phyloP scores from a whole-genome alignment of 2,329 filamentous ascomycete species.

The Colletotrichum plurivorum region DNA sequence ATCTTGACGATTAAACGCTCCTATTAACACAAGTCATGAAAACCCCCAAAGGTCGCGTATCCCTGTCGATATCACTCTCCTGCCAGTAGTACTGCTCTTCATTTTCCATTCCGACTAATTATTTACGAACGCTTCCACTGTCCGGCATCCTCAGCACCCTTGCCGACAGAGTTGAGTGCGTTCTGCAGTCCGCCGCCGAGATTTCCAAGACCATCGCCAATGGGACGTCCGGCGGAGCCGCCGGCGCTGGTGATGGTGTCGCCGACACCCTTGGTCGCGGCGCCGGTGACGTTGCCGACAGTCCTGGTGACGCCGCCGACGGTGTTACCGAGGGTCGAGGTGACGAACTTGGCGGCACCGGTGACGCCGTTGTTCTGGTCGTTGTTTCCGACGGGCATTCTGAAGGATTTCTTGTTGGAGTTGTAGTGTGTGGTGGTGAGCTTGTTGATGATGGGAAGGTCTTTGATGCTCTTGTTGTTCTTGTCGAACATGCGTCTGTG shows the following conservation, averaged over 20 bases:
- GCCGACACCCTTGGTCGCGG: conserved; percentile 69
- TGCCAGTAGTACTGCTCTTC: no score
- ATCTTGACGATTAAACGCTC: conserved; percentile 1
- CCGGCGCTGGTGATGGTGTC: conserved; percentile 68
- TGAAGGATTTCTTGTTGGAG: conserved; percentile 43
- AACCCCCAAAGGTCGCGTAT: not conserved
- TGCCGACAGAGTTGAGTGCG: conserved; percentile 62
- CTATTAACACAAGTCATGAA: conserved; percentile 20
- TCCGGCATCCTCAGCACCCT: conserved; percentile 71
- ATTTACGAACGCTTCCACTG: conserved; percentile 62
- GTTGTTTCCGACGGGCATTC: conserved; percentile 43
- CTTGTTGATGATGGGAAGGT: conserved; percentile 9
- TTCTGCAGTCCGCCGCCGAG: conserved; percentile 68
- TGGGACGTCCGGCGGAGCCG: conserved; percentile 66
- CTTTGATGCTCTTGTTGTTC: not conserved
- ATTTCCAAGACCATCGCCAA: conserved; percentile 69
- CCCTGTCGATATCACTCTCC: not conserved
- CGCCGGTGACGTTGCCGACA: conserved; percentile 60
- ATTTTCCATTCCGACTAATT: not conserved
- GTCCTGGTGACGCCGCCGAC: conserved; percentile 57
- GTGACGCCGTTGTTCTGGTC: conserved; percentile 45
- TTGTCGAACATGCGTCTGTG: conserved; percentile 6
- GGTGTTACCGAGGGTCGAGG: conserved; percentile 57
- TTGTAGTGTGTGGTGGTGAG: conserved; percentile 31
- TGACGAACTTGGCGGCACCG: conserved; percentile 56